Conservation (phyloP, 2,329 filamentous ascomycete genomes). For the Colletotrichum shisoi region DNA sequence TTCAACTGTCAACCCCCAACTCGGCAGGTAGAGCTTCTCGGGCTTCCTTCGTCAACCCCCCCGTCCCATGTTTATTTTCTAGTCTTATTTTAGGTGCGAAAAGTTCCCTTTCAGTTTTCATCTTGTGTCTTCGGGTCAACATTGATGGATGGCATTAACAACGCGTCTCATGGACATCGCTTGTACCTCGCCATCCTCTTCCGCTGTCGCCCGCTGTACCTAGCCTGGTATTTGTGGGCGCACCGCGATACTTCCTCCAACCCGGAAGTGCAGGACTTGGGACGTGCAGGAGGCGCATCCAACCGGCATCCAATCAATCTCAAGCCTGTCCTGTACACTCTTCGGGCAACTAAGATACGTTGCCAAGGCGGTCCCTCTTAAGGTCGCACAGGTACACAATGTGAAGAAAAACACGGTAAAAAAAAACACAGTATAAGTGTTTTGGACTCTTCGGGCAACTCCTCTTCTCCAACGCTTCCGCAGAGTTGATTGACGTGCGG, state of each 20-base stretch:
- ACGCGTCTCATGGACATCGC: background rate
- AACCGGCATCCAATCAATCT: background rate
- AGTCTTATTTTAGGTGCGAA: no score
- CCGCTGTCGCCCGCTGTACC: constrained; percentile 13
- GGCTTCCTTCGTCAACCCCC: constrained; percentile 21
- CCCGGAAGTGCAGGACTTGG: constrained; percentile 24
- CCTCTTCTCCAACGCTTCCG: constrained; percentile 24
- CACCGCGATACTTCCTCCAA: constrained; percentile 12
- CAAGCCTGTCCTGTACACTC: background rate
- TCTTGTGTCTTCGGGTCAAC: background rate
- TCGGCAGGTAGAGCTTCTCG: constrained; percentile 23
- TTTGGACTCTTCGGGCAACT: background rate
- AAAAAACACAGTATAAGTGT: no score
- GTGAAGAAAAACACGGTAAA: no score
- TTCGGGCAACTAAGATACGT: background rate
- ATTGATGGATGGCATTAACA: background rate
- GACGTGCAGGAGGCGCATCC: constrained; percentile 11
- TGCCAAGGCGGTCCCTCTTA: no score
- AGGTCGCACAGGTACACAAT: no score
- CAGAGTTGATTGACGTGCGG: constrained; percentile 21
- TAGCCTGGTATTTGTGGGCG: constrained; percentile 7
- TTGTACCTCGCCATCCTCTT: constrained; percentile 3
- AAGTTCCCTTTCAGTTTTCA: no score
- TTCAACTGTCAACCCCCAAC: constrained; percentile 18
- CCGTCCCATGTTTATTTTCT: no score